Base-by-base conservation (phyloP, 2,329 filamentous ascomycete genomes). In the Blastomyces percursus region DNA sequence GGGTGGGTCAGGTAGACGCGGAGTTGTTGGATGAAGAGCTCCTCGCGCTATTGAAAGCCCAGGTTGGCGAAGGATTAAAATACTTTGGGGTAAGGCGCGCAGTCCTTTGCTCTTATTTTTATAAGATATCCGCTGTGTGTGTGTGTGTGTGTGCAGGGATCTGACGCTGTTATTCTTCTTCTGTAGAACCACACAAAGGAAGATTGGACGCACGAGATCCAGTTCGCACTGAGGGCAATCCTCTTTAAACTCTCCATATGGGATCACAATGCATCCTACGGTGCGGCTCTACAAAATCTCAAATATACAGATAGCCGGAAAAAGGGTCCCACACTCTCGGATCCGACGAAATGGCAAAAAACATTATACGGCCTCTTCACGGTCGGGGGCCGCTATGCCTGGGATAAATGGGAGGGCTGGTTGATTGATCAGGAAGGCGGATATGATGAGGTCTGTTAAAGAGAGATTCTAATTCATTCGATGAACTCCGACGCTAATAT, bases 191-290 rank as follows among this genome's bases (percentile, higher is more conserved):
- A 92, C 73, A 76, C 96, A 54, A 84, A 88, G 63, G 91, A 96
- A 73, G 90, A 96, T 70, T 96, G 90, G 86, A 86, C 86, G 16
- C 82, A 89, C 60, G 94, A 97, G 77, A 93, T 97, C 61, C 81
- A 88, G 65, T 81, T 96, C 35, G 83, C 80, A 0, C 80, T 99
- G 62, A 83, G 93, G 56, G 85, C 88, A 1, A 79, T 91, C 2
- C 79, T 99, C 8, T 99, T 96, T 81, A 99, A 99, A 76, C 83
- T 99, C 65, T 91, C 89, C 19, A 87, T 99, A 63, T 99, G 94
- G 94, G 92, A 97, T 74, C 90, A 96, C 74, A 87, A 96, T 74
- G 90, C 94, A 48, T 95, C 90, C 5, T 97, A 99, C 75, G 94
- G 94, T 64, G 94, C 94, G 12, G 87, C 90, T 44, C 80, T 99